Conservation (phyloP, 1,284 basidiomycete genomes). For the Apiotrichum sp. region DNA sequence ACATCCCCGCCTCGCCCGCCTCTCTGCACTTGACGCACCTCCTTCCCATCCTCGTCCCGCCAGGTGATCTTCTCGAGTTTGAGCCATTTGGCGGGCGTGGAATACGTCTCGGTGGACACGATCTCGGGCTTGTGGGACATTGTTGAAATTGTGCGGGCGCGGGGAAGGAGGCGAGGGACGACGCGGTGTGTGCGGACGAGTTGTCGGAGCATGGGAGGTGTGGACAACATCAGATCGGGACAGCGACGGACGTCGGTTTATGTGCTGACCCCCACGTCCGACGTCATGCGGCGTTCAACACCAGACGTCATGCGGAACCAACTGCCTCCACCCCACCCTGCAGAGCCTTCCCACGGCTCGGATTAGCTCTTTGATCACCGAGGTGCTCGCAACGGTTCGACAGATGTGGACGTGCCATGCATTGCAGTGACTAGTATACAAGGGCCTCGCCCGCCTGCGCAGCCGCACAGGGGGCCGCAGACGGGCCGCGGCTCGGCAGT, state of each 20-base stretch:
- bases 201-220: too few relatives aligned
- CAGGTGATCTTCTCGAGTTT: constrained; percentile 55
- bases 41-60: constrained; percentile 63
- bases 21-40: constrained; percentile 50
- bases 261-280: too few relatives aligned
- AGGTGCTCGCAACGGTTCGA: not conserved
- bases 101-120: constrained; percentile 29
- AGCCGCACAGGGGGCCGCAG: not conserved
- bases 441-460: constrained; percentile 3
- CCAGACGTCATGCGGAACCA: too few relatives aligned
- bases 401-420: constrained; percentile 21
- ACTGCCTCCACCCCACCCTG: too few relatives aligned
- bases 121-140: constrained; percentile 10
- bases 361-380: too few relatives aligned
- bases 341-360: too few relatives aligned
- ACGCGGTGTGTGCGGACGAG: too few relatives aligned
- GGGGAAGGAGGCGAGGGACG: too few relatives aligned
- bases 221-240: too few relatives aligned
- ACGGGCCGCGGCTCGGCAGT: constrained; percentile 4
- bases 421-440: constrained; percentile 26
- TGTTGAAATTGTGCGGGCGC: too few relatives aligned
- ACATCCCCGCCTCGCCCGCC: not conserved
- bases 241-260: too few relatives aligned
- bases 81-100: constrained; percentile 42
- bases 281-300: too few relatives aligned